Conservation (phyloP, 2,329 filamentous ascomycete genomes). For the Bertia moriformis region DNA sequence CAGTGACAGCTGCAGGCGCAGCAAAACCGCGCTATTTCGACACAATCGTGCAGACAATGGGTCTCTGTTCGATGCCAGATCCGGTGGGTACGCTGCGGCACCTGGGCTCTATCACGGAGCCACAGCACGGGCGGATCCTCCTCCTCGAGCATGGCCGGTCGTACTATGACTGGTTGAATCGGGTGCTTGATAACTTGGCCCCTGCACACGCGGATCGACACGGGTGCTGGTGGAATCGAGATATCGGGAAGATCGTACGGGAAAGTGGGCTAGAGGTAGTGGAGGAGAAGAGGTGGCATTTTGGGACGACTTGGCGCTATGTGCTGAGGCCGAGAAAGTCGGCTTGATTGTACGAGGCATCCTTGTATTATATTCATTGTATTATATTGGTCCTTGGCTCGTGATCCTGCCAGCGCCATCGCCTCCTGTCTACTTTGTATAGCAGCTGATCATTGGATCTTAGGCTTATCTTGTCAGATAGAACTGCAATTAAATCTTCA, state of each 20-base stretch:
- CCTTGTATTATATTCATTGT: no score
- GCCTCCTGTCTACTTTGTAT: no score
- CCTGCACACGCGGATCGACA: slow-evolving; percentile 29
- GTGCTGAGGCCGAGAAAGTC: slow-evolving; percentile 16
- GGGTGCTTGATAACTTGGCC: slow-evolving; percentile 27
- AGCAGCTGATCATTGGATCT: no score
- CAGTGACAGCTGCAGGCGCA: background rate
- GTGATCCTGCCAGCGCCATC: no score
- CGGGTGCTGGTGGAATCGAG: slow-evolving; percentile 35
- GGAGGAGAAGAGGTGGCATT: slow-evolving; percentile 25
- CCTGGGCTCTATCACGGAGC: slow-evolving; percentile 20
- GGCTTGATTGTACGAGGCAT: no score
- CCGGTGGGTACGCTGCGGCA: slow-evolving; percentile 23
- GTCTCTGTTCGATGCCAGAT: slow-evolving; percentile 27
- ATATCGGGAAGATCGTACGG: slow-evolving; percentile 28
- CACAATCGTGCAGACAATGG: slow-evolving; percentile 32
- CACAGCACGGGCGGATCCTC: slow-evolving; percentile 21
- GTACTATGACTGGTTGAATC: slow-evolving; percentile 27
- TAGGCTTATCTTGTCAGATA: no score
- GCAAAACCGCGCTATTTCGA: slow-evolving; percentile 14
- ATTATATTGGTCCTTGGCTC: no score
- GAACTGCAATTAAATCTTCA: no score
- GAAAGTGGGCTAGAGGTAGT: slow-evolving; percentile 29
- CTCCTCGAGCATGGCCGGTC: slow-evolving; percentile 32
- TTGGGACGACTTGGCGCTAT: slow-evolving; percentile 30